Evolutionary conservation across 192 early-diverging fungal species (phyloP), one percentile per base, ranked within the genome.

Genomic region (Cetraspora pellucida): DNA sequence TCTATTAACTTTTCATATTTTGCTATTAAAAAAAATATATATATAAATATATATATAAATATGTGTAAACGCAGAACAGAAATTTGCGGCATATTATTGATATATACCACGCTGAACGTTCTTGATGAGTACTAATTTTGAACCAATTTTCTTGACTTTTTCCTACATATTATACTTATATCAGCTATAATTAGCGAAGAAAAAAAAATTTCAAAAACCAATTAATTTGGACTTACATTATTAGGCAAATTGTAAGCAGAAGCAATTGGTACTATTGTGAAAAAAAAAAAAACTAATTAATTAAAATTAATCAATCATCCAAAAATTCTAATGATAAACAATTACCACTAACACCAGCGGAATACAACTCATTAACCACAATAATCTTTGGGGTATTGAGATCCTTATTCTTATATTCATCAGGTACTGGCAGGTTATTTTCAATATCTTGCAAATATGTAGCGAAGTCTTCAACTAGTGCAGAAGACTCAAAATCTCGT

Each of bases 221-320:
- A 28, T n/a, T n/a, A 25, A 28, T n/a, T 13, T n/a, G 10, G 11
- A 1, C 11, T 60, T 60, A 60, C 91, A 67, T 93, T 91, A 74
- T 93, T 93, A 16, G 92, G 92, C 70, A 93, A 78, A 63, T 93
- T 93, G 77, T 90, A 93, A 19, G 92, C 92, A 1, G 92, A 90
- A 0, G 89, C 90, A 88, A 91, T 91, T 28, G 92, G 91, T 49
- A 90, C 91, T 14, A 88, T 37, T 0, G 7, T 37, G 37, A 37
- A 37, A 37, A 37, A 37, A 37, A 37, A 37, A 37, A 37, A 37
- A 37, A 37, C 5, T 37, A 3, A 6, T 37, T 37, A 37, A 37
- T 37, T 37, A 37, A 37, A 37, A 37, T 7, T 37, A 6, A 6
- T 37, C 37, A 37, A 2, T 37, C 37, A 37, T 7, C 7, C 37